A percentile compares a stretch with the other conserved stretches of the same genome.
These are phyloP conservation scores for Mentha longifolia DNA, from an alignment of 257 asterid genomes.

Conservation along the genomic window DNA sequence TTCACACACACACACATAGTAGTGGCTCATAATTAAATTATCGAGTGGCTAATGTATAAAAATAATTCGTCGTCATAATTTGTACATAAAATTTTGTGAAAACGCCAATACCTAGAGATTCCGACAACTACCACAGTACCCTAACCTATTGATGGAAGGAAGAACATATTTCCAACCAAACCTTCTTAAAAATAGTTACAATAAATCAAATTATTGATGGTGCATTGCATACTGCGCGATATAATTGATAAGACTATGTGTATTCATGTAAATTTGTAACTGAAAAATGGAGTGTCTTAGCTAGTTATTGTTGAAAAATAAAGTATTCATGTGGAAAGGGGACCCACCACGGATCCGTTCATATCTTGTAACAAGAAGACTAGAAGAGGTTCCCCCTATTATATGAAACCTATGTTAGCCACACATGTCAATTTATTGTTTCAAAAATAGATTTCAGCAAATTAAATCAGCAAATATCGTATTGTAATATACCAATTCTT, in stretches of 20 bases:
- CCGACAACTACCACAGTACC: too few relatives aligned
- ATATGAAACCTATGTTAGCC: background rate
- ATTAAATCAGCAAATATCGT: background rate
- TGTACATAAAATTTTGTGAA: too few relatives aligned
- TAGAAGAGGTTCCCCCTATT: background rate
- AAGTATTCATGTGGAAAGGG: background rate
- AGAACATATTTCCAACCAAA: too few relatives aligned
- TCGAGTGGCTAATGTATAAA: too few relatives aligned
- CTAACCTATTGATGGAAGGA: too few relatives aligned
- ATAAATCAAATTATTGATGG: background rate
- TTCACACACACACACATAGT: too few relatives aligned
- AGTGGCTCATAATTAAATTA: too few relatives aligned
- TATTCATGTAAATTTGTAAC: background rate
- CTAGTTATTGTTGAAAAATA: background rate
- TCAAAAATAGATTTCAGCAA: background rate
- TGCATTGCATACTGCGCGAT: background rate
- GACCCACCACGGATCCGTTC: background rate
- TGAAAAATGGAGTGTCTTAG: background rate
- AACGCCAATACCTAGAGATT: too few relatives aligned
- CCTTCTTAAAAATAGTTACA: too few relatives aligned
- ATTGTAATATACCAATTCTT: background rate
- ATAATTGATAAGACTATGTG: background rate
- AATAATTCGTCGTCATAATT: too few relatives aligned
- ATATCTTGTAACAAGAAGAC: background rate
- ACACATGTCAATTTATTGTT: background rate